phyloP scores from a whole-genome alignment of 2,329 filamentous ascomycete species.

The Claviceps digitariae region DNA sequence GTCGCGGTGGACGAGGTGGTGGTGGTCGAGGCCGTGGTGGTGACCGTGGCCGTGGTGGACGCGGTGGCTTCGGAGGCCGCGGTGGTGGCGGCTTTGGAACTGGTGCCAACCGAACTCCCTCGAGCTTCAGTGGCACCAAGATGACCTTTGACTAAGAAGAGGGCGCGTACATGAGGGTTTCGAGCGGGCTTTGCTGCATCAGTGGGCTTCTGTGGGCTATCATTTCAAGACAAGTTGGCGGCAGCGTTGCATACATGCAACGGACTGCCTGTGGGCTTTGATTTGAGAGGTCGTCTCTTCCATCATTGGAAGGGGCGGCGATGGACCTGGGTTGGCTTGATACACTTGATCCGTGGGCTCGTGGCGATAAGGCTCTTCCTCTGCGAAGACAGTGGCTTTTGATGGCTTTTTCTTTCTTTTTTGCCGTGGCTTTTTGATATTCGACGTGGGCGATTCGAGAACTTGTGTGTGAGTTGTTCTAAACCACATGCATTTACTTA shows the following conservation, averaged over 20 bases:
- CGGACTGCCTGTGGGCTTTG: constrained; percentile 34
- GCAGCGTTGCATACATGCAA: constrained; percentile 13
- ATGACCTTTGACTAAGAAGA: constrained; percentile 46
- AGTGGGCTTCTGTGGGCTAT: constrained; percentile 40
- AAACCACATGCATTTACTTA: constrained; percentile 13
- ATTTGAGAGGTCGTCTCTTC: constrained; percentile 39
- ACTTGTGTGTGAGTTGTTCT: constrained; percentile 10
- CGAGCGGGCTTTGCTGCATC: constrained; percentile 26
- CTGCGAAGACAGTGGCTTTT: constrained; percentile 8
- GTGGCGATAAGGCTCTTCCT: constrained; percentile 14
- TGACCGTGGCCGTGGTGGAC: constrained; percentile 30
- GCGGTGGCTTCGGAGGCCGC: constrained; percentile 28
- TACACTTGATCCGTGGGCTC: constrained; percentile 24
- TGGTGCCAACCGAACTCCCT: constrained; percentile 29
- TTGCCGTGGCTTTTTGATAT: constrained; percentile 15
- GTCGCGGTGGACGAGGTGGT: constrained; percentile 27
- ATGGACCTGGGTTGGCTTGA: constrained; percentile 45
- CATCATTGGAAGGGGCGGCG: constrained; percentile 28
- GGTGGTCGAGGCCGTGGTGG: constrained; percentile 19
- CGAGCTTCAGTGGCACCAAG: constrained; percentile 56
- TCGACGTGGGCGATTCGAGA: constrained; percentile 14
- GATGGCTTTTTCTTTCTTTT: constrained; percentile 18
- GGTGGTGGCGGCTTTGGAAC: constrained; percentile 39
- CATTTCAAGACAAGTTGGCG: constrained; percentile 30
- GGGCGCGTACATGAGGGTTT: constrained; percentile 27